phyloP scores from a whole-genome alignment of 208 protist species.

The Wallacemonas sp. region DNA sequence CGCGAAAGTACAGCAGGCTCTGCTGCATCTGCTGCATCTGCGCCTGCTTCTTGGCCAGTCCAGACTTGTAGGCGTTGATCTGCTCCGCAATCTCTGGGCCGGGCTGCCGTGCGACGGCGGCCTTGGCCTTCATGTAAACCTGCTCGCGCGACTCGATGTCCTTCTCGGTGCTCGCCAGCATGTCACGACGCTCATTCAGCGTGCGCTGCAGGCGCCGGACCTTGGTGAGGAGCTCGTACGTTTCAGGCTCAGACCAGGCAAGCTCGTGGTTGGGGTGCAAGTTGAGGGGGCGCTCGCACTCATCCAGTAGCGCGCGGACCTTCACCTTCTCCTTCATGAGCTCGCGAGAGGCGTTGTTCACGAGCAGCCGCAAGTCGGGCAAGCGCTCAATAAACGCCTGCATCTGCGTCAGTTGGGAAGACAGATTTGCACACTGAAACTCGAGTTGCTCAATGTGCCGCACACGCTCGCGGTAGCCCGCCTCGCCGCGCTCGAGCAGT shows the following conservation, averaged over 20 bases:
- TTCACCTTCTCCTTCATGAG: slow-evolving; percentile 74
- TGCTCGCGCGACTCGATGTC: slow-evolving; percentile 91
- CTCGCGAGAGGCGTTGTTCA: slow-evolving; percentile 68
- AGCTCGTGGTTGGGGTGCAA: slow-evolving; percentile 96
- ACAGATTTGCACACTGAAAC: slow-evolving; percentile 45
- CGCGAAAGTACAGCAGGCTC: slow-evolving; percentile 73
- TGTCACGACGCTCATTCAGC: slow-evolving; percentile 93
- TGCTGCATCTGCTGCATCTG: slow-evolving; percentile 92
- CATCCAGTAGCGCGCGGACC: slow-evolving; percentile 91
- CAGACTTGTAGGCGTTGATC: slow-evolving; percentile 92
- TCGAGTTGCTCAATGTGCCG: slow-evolving; percentile 62
- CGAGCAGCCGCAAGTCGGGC: slow-evolving; percentile 55
- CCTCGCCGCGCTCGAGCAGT: slow-evolving; percentile 92
- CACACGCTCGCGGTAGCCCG: slow-evolving; percentile 89
- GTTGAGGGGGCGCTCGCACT: slow-evolving; percentile 96
- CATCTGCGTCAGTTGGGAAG: slow-evolving; percentile 49
- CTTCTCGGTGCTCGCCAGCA: slow-evolving; percentile 92
- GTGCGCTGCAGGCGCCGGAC: slow-evolving; percentile 95
- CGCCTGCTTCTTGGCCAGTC: slow-evolving; percentile 89
- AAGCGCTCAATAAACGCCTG: slow-evolving; percentile 43
- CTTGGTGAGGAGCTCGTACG: slow-evolving; percentile 93
- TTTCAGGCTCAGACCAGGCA: slow-evolving; percentile 93
- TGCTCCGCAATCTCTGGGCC: slow-evolving; percentile 96
- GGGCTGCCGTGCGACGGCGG: slow-evolving; percentile 91
- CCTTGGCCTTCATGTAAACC: slow-evolving; percentile 93